These are phyloP conservation scores for Penicillium paneum DNA, from an alignment of 2,329 filamentous ascomycete species.

Conservation along the genomic window DNA sequence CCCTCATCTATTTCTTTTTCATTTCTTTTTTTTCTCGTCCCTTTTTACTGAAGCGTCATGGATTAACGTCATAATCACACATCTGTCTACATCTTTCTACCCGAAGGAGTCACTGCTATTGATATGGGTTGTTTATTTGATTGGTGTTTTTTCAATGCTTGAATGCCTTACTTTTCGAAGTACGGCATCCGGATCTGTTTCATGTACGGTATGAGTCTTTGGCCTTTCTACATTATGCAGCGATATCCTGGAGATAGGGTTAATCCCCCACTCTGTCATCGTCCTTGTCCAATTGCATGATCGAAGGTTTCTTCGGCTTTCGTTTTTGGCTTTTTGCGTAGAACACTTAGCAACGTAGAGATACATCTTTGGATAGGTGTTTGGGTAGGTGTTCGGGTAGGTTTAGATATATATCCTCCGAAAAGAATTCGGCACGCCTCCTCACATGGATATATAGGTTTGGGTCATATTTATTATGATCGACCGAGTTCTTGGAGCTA, in stretches of 20 bases:
- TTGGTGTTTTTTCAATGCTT: constrained; percentile 18
- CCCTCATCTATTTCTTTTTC: constrained; percentile 11
- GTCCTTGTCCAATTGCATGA: constrained; percentile 35
- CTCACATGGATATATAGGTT: background rate
- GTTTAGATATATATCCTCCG: background rate
- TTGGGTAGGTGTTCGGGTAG: too few species aligned
- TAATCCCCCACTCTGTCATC: constrained; percentile 26
- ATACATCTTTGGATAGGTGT: too few species aligned
- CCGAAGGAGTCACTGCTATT: constrained; percentile 11
- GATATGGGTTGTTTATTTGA: constrained; percentile 17
- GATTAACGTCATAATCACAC: constrained; percentile 24
- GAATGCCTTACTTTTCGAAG: constrained; percentile 19
- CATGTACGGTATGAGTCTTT: constrained; percentile 28
- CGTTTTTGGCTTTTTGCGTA: background rate
- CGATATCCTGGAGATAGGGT: constrained; percentile 34
- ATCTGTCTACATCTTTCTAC: constrained; percentile 14
- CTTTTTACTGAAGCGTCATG: constrained; percentile 25
- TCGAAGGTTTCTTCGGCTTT: constrained; percentile 28
- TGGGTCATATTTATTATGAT: background rate
- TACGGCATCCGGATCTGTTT: constrained; percentile 24
- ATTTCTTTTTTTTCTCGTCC: constrained; percentile 7
- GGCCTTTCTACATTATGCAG: constrained; percentile 32
- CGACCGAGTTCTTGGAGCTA: background rate
- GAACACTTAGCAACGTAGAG: background rate
- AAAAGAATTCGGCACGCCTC: background rate